These are phyloP conservation scores for Leccinum cinnamomeum DNA, from an alignment of 1,284 basidiomycete species.

Conservation along the genomic window DNA sequence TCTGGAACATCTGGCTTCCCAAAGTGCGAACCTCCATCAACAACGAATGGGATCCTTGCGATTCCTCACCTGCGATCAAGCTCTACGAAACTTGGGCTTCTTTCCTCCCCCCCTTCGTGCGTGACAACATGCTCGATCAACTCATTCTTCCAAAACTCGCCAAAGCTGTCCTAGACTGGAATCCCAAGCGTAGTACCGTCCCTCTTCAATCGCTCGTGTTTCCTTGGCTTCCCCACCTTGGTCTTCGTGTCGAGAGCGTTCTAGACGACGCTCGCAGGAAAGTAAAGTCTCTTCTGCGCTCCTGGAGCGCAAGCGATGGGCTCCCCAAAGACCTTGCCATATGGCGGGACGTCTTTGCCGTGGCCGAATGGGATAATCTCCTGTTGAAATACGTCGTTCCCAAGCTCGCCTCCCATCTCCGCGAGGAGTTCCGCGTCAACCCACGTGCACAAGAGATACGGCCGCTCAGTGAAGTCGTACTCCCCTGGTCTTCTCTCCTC, in stretches of 20 bases:
- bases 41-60: slow-evolving; percentile 85
- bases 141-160: slow-evolving; percentile 91
- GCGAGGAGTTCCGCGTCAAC: slow-evolving; percentile 85
- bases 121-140: slow-evolving; percentile 95
- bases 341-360: slow-evolving; percentile 84
- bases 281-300: slow-evolving; percentile 74
- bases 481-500: slow-evolving; percentile 77
- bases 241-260: slow-evolving; percentile 74
- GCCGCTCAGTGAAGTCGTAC: slow-evolving; percentile 68
- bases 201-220: slow-evolving; percentile 85
- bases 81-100: slow-evolving; percentile 88
- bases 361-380: slow-evolving; percentile 87
- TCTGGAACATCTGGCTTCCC: slow-evolving; percentile 96
- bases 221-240: slow-evolving; percentile 93
- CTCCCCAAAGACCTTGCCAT: slow-evolving; percentile 71
- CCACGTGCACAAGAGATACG: slow-evolving; percentile 86
- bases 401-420: slow-evolving; percentile 78
- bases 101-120: slow-evolving; percentile 87
- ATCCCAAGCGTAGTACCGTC: slow-evolving; percentile 52
- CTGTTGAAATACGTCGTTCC: slow-evolving; percentile 90
- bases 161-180: slow-evolving; percentile 85
- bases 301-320: slow-evolving; percentile 76
- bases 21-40: slow-evolving; percentile 89
- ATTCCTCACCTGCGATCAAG: slow-evolving; percentile 74
- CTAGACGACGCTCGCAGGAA: slow-evolving; percentile 86